Conservation (phyloP, 1,284 basidiomycete species). For the Ustilago sp. region DNA sequence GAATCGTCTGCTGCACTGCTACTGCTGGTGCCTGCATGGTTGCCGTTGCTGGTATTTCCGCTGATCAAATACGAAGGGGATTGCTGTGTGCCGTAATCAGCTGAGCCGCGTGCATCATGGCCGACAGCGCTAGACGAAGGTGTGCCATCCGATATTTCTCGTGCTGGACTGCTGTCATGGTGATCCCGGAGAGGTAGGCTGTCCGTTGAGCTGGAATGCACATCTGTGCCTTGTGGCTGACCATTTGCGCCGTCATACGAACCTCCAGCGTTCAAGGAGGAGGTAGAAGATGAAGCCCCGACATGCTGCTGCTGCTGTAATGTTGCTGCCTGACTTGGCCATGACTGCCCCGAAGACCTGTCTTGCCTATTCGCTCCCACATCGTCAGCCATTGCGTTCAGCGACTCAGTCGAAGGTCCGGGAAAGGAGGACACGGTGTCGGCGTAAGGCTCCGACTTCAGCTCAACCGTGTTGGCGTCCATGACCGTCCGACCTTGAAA, state of each 20-base stretch:
- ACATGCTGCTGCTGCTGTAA: conserved; percentile 1
- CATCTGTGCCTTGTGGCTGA: neutral
- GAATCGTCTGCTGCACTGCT: conserved; percentile 22
- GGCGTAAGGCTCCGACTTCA: neutral
- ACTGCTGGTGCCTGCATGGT: conserved; percentile 12
- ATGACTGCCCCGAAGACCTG: conserved; percentile 7
- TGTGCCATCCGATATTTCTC: neutral
- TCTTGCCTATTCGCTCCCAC: conserved; percentile 7
- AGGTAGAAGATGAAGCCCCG: neutral
- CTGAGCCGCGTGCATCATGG: conserved; percentile 3
- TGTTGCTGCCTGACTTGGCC: conserved; percentile 8
- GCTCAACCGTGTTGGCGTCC: neutral
- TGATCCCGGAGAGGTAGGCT: neutral
- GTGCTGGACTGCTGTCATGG: conserved; percentile 5
- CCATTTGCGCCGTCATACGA: neutral
- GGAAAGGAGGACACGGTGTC: neutral
- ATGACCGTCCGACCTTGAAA: neutral
- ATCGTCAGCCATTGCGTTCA: conserved; percentile 5
- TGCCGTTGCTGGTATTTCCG: conserved; percentile 17
- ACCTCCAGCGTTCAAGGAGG: neutral
- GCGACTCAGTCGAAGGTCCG: neutral
- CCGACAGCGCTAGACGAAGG: conserved; percentile 7
- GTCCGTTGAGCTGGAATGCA: neutral
- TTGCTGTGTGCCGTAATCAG: conserved; percentile 16
- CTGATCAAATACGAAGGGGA: conserved; percentile 8